These are phyloP conservation scores for Nitzschia palea DNA, from an alignment of 108 stramenopile genomes.

Conservation along the genomic window DNA sequence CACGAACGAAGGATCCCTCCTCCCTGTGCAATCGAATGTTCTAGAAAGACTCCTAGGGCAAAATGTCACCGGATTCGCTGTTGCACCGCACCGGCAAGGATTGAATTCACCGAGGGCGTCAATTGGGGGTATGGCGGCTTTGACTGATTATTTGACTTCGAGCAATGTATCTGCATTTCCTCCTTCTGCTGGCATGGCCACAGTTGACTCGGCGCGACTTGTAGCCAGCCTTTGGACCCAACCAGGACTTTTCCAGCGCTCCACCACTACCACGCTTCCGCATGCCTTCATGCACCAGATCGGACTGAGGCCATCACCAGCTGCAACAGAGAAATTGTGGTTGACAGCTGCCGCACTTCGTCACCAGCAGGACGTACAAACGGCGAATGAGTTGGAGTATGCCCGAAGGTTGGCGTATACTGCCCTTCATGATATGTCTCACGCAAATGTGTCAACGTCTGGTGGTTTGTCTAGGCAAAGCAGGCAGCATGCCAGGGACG, in stretches of 20 bases:
- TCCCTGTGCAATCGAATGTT: too few relatives aligned
- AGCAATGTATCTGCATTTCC: too few relatives aligned
- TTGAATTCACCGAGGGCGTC: too few relatives aligned
- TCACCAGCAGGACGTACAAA: constrained; percentile 1
- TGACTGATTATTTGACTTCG: too few relatives aligned
- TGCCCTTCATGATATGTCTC: background rate
- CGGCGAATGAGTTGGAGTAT: constrained; percentile 5
- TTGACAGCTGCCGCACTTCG: constrained; percentile 1
- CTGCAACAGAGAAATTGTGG: background rate
- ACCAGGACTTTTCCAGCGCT: background rate
- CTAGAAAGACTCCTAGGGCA: too few relatives aligned
- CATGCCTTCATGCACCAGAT: background rate
- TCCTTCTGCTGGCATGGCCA: too few relatives aligned
- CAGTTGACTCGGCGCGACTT: background rate
- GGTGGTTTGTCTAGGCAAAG: background rate
- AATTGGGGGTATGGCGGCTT: too few relatives aligned
- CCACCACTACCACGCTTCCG: background rate
- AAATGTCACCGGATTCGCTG: too few relatives aligned
- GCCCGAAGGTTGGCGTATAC: constrained; percentile 6
- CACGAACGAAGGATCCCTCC: too few relatives aligned
- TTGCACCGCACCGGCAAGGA: too few relatives aligned
- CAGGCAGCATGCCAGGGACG: background rate
- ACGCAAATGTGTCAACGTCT: background rate
- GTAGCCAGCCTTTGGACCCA: background rate
- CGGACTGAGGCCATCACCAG: background rate